phyloP scores from a whole-genome alignment of 2,329 filamentous ascomycete genomes.

The Aspergillus sp. region DNA sequence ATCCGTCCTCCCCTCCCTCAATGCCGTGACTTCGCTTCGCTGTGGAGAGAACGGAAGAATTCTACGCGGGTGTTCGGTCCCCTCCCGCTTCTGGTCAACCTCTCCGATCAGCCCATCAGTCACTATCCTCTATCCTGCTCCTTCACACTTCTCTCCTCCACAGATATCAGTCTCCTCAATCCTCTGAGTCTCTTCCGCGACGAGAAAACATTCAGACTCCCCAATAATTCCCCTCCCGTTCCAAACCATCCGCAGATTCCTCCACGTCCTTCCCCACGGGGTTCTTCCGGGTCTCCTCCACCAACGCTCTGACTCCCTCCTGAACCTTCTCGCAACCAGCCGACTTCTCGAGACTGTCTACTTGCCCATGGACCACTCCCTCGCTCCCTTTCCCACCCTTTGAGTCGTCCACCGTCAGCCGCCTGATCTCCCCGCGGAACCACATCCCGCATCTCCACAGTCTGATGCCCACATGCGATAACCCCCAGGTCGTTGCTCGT shows the following conservation, averaged over 20 bases:
- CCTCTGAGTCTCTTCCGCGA: neutral
- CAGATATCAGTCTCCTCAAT: neutral
- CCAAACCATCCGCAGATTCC: neutral
- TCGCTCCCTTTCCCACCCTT: neutral
- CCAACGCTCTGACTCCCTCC: neutral
- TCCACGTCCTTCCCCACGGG: slow-evolving; percentile 1
- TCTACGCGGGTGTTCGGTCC: too few relatives aligned
- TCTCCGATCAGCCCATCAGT: neutral
- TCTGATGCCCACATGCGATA: neutral
- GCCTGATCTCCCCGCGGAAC: neutral
- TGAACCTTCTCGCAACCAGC: neutral
- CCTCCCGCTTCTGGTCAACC: too few relatives aligned
- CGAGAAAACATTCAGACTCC: neutral
- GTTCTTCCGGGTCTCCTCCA: neutral
- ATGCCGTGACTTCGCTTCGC: too few relatives aligned
- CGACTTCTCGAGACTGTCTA: neutral
- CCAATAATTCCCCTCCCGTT: neutral
- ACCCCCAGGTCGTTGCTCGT: neutral
- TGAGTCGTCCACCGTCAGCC: neutral
- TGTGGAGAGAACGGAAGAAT: too few relatives aligned
- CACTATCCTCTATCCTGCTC: neutral
- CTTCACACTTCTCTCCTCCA: neutral
- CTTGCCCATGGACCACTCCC: neutral
- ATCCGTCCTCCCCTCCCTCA: too few relatives aligned
- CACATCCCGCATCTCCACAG: neutral